These are phyloP conservation scores for Flaveria trinervia DNA, from an alignment of 129 eudicot species.

Conservation along the genomic window DNA sequence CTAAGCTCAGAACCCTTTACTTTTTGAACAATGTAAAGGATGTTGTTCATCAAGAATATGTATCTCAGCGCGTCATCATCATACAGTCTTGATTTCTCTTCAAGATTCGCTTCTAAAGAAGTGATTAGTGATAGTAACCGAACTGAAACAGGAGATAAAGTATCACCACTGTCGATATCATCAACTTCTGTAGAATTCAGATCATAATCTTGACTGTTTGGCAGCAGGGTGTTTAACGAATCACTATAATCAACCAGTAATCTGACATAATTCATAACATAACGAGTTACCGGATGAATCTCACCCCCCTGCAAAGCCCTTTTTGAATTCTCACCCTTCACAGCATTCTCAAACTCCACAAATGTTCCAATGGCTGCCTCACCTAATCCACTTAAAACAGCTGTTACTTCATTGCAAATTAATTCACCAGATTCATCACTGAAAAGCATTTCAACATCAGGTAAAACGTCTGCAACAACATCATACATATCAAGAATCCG, in stretches of 20 bases:
- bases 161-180: conserved; percentile 46
- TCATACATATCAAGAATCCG: conserved; percentile 94
- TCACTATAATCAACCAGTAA: conserved; percentile 87
- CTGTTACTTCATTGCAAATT: conserved; percentile 75
- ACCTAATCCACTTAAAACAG: conserved; percentile 71
- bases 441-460: conserved; percentile 61
- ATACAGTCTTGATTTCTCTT: conserved; percentile 76
- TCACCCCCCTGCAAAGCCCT: conserved; percentile 72
- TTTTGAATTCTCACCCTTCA: conserved; percentile 66
- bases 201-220: conserved; percentile 29
- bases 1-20: conserved; percentile 85
- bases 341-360: conserved; percentile 89
- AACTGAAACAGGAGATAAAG: conserved; percentile 50
- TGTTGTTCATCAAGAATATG: conserved; percentile 86
- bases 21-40: conserved; percentile 73
- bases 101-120: conserved; percentile 69
- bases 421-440: conserved; percentile 75
- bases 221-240: conserved; percentile 58
- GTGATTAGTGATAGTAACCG: conserved; percentile 64
- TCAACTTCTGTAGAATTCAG: conserved; percentile 25
- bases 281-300: conserved; percentile 83
- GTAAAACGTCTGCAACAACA: conserved; percentile 56
- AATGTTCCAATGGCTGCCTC: conserved; percentile 90
- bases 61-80: conserved; percentile 78
- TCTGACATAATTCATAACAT: conserved; percentile 88